These are phyloP conservation scores for Lichtheimia ornata DNA, from an alignment of 371 early-diverging fungal genomes.

Conservation along the genomic window DNA sequence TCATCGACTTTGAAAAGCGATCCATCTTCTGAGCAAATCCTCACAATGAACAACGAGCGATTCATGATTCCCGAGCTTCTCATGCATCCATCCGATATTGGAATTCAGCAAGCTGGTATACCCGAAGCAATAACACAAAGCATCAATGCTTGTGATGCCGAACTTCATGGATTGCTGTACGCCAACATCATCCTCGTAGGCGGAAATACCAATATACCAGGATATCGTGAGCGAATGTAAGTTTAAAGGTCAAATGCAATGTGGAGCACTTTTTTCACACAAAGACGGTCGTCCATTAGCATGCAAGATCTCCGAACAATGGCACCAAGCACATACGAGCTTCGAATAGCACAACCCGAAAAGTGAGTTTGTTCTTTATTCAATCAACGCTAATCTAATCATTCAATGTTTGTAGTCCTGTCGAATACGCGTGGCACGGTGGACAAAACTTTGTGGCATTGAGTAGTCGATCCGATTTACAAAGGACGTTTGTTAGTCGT, in stretches of 20 bases:
- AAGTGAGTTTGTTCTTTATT: slow-evolving; percentile 51
- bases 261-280: background rate
- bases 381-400: background rate
- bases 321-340: slow-evolving; percentile 65
- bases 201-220: slow-evolving; percentile 72
- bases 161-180: slow-evolving; percentile 67
- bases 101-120: slow-evolving; percentile 82
- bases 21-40: slow-evolving; percentile 54
- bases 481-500: slow-evolving; percentile 50
- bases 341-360: slow-evolving; percentile 60
- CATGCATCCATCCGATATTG: slow-evolving; percentile 83
- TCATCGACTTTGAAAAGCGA: slow-evolving; percentile 10
- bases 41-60: slow-evolving; percentile 82
- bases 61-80: slow-evolving; percentile 86
- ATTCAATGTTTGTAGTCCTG: slow-evolving; percentile 32
- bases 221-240: slow-evolving; percentile 72
- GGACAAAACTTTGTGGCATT: slow-evolving; percentile 44
- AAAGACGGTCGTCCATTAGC: slow-evolving; percentile 18
- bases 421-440: slow-evolving; percentile 59
- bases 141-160: slow-evolving; percentile 56
- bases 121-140: slow-evolving; percentile 76
- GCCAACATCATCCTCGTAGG: slow-evolving; percentile 80
- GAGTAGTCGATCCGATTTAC: slow-evolving; percentile 47
- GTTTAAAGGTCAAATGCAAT: slow-evolving; percentile 6
- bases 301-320: slow-evolving; percentile 64